Evolutionary conservation across 176 grass and related monocot genomes (phyloP), one percentile per base, ranked within the genome.

Genomic region (Rhynchospora pubera): DNA sequence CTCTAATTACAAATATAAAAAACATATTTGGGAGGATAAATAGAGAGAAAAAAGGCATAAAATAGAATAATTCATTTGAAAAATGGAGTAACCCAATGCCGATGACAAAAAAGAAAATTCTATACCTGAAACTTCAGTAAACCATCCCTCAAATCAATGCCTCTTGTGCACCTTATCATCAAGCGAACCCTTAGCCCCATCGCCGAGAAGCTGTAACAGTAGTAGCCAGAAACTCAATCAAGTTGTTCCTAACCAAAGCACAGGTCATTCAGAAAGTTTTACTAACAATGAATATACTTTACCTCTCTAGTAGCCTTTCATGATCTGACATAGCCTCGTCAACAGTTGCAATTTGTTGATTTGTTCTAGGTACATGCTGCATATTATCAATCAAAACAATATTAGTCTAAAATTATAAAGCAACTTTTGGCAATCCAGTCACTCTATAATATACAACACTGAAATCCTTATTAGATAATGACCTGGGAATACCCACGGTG

Each of bases 291-390:
- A 13, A 8, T 22, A 42, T 12, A n/a, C 6, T 16, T 70, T 90
- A 97, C 95, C 90, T 89, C 73, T 97, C 84, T 53, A 93, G 87
- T 57, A 97, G 90, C 69, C 95, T 97, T 86, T 89, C 90, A 64
- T 97, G 95, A 92, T 93, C 90, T 77, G 95, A 91, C 82, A 91
- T 82, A 53, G 88, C 95, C 84, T 97, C 90, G 65, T 97, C 95
- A 52, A 89, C 73, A 78, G 95, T 83, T 87, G 92, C 92, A 91
- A 97, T 85, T 28, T 88, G 88, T 15, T 82, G 84, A 65, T 89
- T 97, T 75, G 87, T 94, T 85, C 84, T 97, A 53, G 95, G 95
- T 67, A 97, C 87, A 88, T 97, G 95, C 95, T 97, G 87, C 19
- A 85, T 42, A 76, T 0, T 55, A 69, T 23, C 26, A 53, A 53